phyloP scores from a whole-genome alignment of 192 early-diverging fungal genomes.

The Coemansia sp. region DNA sequence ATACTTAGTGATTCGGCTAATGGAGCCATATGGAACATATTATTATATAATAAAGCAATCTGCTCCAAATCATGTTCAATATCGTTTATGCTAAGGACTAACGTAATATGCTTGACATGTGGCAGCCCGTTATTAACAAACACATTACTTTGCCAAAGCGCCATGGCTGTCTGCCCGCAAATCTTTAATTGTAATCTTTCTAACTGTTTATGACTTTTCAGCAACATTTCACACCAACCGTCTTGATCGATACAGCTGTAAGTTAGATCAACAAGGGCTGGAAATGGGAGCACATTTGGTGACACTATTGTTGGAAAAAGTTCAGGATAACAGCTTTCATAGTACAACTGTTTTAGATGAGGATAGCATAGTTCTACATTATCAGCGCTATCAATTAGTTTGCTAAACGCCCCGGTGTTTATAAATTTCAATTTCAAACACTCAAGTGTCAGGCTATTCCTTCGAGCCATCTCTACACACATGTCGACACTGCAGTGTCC shows the following conservation, averaged over 20 bases:
- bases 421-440: not conserved
- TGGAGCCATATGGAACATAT: not conserved
- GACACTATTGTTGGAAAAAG: not conserved
- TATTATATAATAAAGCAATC: not conserved
- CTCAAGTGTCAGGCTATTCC: not conserved
- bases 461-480: not conserved
- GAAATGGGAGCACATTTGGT: not conserved
- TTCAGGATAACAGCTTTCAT: not conserved
- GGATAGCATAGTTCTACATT: not conserved
- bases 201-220: not conserved
- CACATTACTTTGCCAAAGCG: not conserved
- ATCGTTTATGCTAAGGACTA: not conserved
- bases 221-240: not conserved
- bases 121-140: slow-evolving; percentile 3
- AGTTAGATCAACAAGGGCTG: not conserved
- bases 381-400: not conserved
- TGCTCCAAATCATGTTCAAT: not conserved
- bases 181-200: not conserved
- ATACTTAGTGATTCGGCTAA: not conserved
- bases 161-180: not conserved
- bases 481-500: not conserved
- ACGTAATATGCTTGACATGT: no score
- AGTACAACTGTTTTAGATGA: not conserved
- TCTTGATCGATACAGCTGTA: not conserved
- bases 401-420: not conserved